Evolutionary conservation across 805 yeast species (phyloP).

Genomic region (Wickerhamomyces sydowiorum): DNA sequence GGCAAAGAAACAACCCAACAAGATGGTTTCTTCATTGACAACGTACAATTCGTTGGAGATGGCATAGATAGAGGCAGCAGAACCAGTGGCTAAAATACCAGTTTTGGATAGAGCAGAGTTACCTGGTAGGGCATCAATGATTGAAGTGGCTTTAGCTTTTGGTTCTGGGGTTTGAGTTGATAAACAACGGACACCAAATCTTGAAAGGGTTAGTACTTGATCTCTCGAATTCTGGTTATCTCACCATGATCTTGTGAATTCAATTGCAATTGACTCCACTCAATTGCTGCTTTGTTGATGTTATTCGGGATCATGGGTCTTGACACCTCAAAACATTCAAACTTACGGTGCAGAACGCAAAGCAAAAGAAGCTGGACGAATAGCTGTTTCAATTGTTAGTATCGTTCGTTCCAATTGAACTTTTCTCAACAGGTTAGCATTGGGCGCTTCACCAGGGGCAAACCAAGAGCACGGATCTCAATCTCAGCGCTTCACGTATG

Average conservation of each 20-base stretch:
- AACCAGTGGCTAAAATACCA: constrained; percentile 88
- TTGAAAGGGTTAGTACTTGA: constrained; percentile 8
- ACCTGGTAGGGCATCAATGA: constrained; percentile 93
- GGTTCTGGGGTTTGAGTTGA: constrained; percentile 69
- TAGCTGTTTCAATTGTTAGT: constrained; percentile 12
- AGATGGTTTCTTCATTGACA: constrained; percentile 88
- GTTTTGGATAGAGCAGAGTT: constrained; percentile 83
- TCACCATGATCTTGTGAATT: background rate
- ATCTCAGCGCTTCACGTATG: no score
- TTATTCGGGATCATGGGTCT: background rate
- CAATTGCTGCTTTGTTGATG: background rate
- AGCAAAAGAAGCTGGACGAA: constrained; percentile 22
- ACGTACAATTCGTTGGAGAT: constrained; percentile 90
- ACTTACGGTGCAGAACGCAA: constrained; percentile 30
- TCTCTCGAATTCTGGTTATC: background rate
- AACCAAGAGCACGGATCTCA: no score
- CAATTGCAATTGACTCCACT: background rate
- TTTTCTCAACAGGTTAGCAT: no score
- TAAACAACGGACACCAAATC: constrained; percentile 59
- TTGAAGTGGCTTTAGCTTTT: constrained; percentile 82
- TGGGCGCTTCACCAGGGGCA: no score
- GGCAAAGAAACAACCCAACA: constrained; percentile 74
- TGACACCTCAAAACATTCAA: background rate
- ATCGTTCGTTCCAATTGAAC: background rate
- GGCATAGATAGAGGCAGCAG: constrained; percentile 93